A percentile compares a stretch with the other conserved stretches of the same genome.
Evolutionary conservation across 1,284 basidiomycete genomes (phyloP).

Genomic region (Sanguinoderma infundibulare): DNA sequence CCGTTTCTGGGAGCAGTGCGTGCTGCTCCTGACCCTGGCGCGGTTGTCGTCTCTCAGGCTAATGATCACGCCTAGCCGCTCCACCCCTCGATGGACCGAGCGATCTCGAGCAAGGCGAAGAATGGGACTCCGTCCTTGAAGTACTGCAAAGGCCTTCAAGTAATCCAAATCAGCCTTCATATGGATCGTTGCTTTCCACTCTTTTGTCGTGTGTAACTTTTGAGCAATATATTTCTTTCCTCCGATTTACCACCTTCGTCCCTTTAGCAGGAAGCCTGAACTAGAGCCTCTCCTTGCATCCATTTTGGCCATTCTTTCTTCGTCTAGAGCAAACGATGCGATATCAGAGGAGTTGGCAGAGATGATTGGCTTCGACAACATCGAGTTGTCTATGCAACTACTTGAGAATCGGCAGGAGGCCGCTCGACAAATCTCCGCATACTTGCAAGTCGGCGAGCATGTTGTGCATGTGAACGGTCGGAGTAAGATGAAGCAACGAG

Average conservation of each 20-base stretch:
- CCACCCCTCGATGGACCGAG: conserved; percentile 1
- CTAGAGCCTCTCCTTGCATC: conserved; percentile 35
- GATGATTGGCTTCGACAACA: conserved; percentile 85
- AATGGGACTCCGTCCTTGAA: conserved; percentile 33
- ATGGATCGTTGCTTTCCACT: conserved; percentile 26
- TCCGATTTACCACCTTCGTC: conserved; percentile 3
- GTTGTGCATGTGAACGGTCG: neutral
- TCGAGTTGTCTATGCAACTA: conserved; percentile 71
- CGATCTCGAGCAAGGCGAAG: conserved; percentile 19
- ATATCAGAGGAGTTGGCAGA: conserved; percentile 83
- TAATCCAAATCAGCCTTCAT: conserved; percentile 1
- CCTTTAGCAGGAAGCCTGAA: conserved; percentile 36
- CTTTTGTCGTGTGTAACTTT: conserved; percentile 39
- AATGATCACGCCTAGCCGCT: conserved; percentile 4
- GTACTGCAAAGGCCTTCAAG: conserved; percentile 16
- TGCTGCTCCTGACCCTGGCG: neutral
- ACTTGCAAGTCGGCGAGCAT: conserved; percentile 3
- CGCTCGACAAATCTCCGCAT: conserved; percentile 17
- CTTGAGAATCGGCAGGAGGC: conserved; percentile 50
- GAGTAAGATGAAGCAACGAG: conserved; percentile 15
- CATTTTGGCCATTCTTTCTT: conserved; percentile 38
- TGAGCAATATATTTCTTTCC: conserved; percentile 14
- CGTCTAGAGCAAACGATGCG: conserved; percentile 57
- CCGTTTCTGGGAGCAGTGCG: conserved; percentile 10
- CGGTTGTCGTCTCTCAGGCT: neutral